Percentiles rank a stretch among this genome's conserved stretches.
phyloP scores from a whole-genome alignment of 306 rosid genomes.

The Vicia villosa region DNA sequence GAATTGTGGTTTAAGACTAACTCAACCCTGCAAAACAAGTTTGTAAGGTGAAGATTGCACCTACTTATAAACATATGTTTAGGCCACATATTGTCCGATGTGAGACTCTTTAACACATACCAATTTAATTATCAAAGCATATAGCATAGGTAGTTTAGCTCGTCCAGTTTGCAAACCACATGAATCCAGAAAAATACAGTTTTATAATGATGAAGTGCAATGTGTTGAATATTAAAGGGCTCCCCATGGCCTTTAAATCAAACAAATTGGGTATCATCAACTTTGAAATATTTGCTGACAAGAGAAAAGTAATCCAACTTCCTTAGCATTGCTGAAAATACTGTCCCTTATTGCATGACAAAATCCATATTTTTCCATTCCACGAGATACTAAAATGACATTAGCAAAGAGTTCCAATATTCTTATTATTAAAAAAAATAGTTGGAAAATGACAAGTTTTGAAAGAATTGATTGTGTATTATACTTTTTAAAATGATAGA shows the following conservation, averaged over 20 bases:
- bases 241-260: conserved; percentile 16
- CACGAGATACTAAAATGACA: too few relatives aligned
- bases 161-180: conserved; percentile 19
- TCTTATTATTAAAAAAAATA: not conserved
- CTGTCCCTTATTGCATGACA: not conserved
- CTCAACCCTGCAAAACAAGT: too few relatives aligned
- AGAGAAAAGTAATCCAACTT: not conserved
- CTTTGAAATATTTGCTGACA: conserved; percentile 4
- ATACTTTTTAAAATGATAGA: conserved; percentile 6
- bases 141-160: conserved; percentile 11
- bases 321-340: conserved; percentile 5
- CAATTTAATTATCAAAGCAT: conserved; percentile 24
- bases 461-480: conserved; percentile 14
- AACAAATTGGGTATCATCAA: not conserved
- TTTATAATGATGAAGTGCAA: conserved; percentile 5
- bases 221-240: conserved; percentile 16
- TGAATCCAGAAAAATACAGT: conserved; percentile 8
- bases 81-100: too few relatives aligned
- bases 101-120: not conserved
- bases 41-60: too few relatives aligned
- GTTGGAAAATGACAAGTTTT: conserved; percentile 4
- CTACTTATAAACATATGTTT: too few relatives aligned
- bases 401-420: too few relatives aligned
- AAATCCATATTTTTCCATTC: too few relatives aligned
- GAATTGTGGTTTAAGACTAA: too few relatives aligned